These are phyloP conservation scores for Penicillium psychrosexuale DNA, from an alignment of 2,329 filamentous ascomycete species.

Conservation along the genomic window DNA sequence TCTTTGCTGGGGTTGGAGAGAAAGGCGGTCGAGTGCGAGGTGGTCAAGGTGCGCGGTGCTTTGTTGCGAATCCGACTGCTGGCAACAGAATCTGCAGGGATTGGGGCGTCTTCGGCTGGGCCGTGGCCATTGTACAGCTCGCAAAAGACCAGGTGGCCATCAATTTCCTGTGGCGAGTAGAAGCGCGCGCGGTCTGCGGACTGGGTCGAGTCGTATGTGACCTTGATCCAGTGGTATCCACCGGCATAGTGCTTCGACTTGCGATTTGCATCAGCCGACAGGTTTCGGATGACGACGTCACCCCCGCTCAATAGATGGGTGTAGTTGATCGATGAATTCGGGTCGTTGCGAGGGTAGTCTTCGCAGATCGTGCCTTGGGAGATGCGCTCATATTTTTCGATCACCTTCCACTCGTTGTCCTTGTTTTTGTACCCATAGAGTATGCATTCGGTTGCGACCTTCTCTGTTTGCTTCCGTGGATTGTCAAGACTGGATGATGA, in stretches of 20 bases:
- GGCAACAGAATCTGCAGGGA: slow-evolving; percentile 49
- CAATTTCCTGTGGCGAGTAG: slow-evolving; percentile 67
- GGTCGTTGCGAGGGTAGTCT: slow-evolving; percentile 86
- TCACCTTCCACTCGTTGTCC: slow-evolving; percentile 71
- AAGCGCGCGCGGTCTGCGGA: slow-evolving; percentile 68
- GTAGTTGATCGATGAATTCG: slow-evolving; percentile 65
- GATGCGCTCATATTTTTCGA: slow-evolving; percentile 82
- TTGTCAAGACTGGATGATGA: slow-evolving; percentile 42
- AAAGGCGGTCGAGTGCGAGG: slow-evolving; percentile 37
- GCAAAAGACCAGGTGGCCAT: slow-evolving; percentile 68
- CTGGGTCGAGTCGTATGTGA: slow-evolving; percentile 72
- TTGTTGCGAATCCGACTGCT: slow-evolving; percentile 27
- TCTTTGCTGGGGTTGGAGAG: slow-evolving; percentile 28
- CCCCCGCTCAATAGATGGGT: slow-evolving; percentile 70
- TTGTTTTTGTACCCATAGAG: slow-evolving; percentile 77
- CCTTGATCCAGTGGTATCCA: slow-evolving; percentile 87
- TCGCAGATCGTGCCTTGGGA: slow-evolving; percentile 80
- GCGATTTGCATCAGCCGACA: slow-evolving; percentile 69
- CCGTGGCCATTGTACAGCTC: slow-evolving; percentile 66
- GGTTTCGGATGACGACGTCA: slow-evolving; percentile 64
- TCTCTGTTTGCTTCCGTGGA: slow-evolving; percentile 40
- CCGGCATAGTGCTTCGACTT: slow-evolving; percentile 79
- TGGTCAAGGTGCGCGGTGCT: slow-evolving; percentile 34
- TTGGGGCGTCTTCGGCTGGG: slow-evolving; percentile 61
- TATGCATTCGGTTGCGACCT: slow-evolving; percentile 72